A percentile compares a stretch with the other conserved stretches of the same genome.
These are phyloP conservation scores for Glarea lozoyensis DNA, from an alignment of 495 filamentous ascomycete species.

Conservation along the genomic window DNA sequence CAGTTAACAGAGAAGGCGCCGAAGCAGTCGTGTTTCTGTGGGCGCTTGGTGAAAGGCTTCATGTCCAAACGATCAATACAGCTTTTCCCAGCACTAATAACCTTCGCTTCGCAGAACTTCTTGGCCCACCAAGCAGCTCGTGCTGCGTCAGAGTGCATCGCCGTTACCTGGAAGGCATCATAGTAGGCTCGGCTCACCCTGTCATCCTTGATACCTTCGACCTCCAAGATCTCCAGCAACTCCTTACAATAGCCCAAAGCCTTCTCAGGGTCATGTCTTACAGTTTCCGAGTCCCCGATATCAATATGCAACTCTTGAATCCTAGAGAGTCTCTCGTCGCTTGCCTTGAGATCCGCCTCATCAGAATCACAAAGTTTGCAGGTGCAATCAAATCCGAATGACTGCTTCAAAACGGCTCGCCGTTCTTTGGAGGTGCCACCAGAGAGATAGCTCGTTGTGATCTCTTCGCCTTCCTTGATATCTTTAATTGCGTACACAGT, in stretches of 20 bases:
- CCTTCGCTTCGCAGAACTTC: slow-evolving; percentile 25
- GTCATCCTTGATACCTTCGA: slow-evolving; percentile 25
- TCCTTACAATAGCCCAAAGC: slow-evolving; percentile 22
- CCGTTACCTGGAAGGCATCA: slow-evolving; percentile 36
- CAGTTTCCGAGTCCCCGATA: slow-evolving; percentile 23
- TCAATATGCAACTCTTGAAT: slow-evolving; percentile 25
- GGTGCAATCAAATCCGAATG: slow-evolving; percentile 31
- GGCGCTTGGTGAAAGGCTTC: slow-evolving; percentile 25
- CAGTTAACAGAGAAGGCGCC: slow-evolving; percentile 28
- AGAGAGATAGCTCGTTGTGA: slow-evolving; percentile 30
- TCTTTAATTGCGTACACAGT: slow-evolving; percentile 31
- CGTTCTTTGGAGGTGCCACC: slow-evolving; percentile 21
- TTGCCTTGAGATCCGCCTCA: slow-evolving; percentile 16
- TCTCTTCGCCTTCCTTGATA: slow-evolving; percentile 33
- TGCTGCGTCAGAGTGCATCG: slow-evolving; percentile 33
- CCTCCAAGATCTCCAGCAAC: slow-evolving; percentile 23
- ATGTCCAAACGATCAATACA: slow-evolving; percentile 22
- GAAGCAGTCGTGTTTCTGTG: slow-evolving; percentile 25
- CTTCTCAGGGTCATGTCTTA: slow-evolving; percentile 17
- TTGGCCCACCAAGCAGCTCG: slow-evolving; percentile 36
- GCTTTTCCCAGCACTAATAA: slow-evolving; percentile 28
- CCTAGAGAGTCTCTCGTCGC: slow-evolving; percentile 24
- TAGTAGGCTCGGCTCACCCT: slow-evolving; percentile 28
- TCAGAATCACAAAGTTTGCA: slow-evolving; percentile 29
- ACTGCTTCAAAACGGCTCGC: slow-evolving; percentile 21